A percentile compares a stretch with the other conserved stretches of the same genome.
Conservation (phyloP, 148 eudicot genomes). For the Vaccinium myrtillus region DNA sequence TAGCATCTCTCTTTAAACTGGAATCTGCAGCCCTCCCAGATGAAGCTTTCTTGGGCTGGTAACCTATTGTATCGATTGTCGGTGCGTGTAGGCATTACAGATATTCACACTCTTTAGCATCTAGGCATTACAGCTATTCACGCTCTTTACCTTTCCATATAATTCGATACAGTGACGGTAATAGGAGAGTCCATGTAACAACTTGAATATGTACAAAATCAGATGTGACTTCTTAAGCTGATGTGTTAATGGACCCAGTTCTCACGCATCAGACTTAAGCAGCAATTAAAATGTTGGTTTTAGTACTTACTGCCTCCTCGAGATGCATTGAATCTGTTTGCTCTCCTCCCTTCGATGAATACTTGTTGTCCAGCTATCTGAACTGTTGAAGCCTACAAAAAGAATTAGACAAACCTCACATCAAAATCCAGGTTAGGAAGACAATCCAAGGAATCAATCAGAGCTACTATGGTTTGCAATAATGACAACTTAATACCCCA, state of each 20-base stretch:
- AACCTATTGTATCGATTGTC: not conserved
- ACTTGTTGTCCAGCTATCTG: slow-evolving; percentile 25
- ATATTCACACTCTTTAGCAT: not conserved
- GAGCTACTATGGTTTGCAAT: not conserved
- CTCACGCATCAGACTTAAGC: not conserved
- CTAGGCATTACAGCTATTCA: not conserved
- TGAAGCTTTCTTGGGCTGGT: not conserved
- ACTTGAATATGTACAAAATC: not conserved
- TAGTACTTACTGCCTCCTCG: slow-evolving; percentile 29
- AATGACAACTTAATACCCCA: not conserved
- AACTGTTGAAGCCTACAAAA: slow-evolving; percentile 23
- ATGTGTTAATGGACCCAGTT: not conserved
- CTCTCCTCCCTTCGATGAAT: slow-evolving; percentile 26
- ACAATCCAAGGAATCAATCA: not conserved
- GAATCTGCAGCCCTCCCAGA: not conserved
- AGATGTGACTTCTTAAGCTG: not conserved
- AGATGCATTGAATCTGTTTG: slow-evolving; percentile 15
- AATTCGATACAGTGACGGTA: not conserved
- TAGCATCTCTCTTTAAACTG: too few relatives aligned
- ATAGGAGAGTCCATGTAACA: not conserved
- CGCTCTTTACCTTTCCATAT: not conserved
- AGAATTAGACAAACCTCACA: not conserved
- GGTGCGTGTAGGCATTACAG: not conserved
- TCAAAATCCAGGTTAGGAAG: not conserved
- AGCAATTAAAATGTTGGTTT: not conserved